A percentile compares a stretch with the other conserved stretches of the same genome.
Conservation (phyloP, 179 eudicot species). For the Spergularia azorica region DNA sequence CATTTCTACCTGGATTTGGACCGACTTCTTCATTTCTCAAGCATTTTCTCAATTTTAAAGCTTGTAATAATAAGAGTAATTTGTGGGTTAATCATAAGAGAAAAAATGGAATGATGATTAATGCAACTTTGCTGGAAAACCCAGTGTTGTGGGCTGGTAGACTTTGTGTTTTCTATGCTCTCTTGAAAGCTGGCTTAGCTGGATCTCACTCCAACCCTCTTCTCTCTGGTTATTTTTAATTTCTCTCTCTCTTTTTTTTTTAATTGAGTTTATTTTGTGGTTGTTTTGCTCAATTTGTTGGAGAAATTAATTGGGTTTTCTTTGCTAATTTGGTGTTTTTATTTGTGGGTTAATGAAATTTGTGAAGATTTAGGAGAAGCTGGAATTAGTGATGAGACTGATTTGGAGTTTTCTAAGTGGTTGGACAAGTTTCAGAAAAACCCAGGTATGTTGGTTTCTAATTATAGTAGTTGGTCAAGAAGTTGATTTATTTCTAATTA, state of each 20-base stretch:
- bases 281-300: neutral
- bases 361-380: conserved; percentile 45
- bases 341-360: neutral
- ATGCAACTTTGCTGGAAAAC: conserved; percentile 60
- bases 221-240: conserved; percentile 58
- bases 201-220: conserved; percentile 82
- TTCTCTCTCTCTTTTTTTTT: too few relatives aligned
- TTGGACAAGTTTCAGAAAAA: conserved; percentile 56
- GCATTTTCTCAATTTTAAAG: too few relatives aligned
- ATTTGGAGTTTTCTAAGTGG: conserved; percentile 86
- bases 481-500: too few relatives aligned
- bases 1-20: conserved; percentile 37
- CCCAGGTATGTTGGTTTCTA: conserved; percentile 58
- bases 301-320: too few relatives aligned
- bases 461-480: too few relatives aligned
- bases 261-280: neutral
- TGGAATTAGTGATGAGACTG: conserved; percentile 43
- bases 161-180: conserved; percentile 79
- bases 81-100: neutral
- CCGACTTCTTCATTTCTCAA: conserved; percentile 16
- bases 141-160: conserved; percentile 86
- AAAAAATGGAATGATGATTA: neutral
- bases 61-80: neutral
- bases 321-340: neutral
- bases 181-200: conserved; percentile 85